A percentile compares a stretch with the other conserved stretches of the same genome.
Evolutionary conservation across 2,329 filamentous ascomycete genomes (phyloP).

Genomic region (Nannizziopsis arthrosporioides): DNA sequence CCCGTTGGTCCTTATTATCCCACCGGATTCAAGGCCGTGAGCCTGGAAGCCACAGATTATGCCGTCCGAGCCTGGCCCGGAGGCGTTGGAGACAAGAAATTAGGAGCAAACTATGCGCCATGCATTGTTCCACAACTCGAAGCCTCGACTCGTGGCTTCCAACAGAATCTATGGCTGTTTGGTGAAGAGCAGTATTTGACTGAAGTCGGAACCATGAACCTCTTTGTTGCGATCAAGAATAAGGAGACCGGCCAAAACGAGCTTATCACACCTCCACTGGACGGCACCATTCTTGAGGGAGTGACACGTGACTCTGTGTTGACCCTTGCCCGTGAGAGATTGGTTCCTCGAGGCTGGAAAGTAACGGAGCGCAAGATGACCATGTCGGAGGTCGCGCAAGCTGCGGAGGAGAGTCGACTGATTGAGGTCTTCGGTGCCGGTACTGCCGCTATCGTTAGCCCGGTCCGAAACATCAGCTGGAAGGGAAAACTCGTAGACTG

Average conservation of each 20-base stretch:
- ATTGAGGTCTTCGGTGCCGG: constrained; percentile 90
- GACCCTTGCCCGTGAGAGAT: constrained; percentile 68
- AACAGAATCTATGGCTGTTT: constrained; percentile 98
- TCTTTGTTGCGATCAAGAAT: constrained; percentile 78
- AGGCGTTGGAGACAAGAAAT: constrained; percentile 94
- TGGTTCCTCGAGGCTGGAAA: constrained; percentile 77
- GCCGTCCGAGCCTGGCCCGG: constrained; percentile 96
- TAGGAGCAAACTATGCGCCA: constrained; percentile 97
- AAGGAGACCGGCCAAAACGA: constrained; percentile 83
- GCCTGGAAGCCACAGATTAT: constrained; percentile 90
- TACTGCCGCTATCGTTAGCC: constrained; percentile 87
- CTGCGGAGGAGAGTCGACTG: constrained; percentile 70
- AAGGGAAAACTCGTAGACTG: constrained; percentile 70
- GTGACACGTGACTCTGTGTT: constrained; percentile 88
- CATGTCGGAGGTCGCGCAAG: constrained; percentile 74
- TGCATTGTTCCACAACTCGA: constrained; percentile 94
- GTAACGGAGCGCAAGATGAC: constrained; percentile 82
- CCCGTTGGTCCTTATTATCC: constrained; percentile 97
- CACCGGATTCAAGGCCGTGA: constrained; percentile 94
- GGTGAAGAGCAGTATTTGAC: constrained; percentile 91
- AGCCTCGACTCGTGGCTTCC: constrained; percentile 81
- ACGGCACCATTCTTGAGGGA: constrained; percentile 92
- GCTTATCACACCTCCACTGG: constrained; percentile 85
- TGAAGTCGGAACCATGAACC: constrained; percentile 98
- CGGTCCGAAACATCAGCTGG: constrained; percentile 82